Conservation (phyloP, 179 eudicot genomes). For the Heliamphora pulchella region DNA sequence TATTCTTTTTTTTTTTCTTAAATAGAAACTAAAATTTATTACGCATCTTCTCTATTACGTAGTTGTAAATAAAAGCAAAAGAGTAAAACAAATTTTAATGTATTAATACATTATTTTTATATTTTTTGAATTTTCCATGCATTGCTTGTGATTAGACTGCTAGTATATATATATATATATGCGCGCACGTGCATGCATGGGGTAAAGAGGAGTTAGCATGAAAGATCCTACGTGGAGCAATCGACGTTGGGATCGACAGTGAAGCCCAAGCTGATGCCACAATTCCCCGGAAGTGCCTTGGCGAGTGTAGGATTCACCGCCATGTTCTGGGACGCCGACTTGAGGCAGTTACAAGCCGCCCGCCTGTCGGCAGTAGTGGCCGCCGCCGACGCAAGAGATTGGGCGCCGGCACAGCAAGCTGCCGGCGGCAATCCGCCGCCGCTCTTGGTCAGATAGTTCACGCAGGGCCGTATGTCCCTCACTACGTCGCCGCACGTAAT, state of each 20-base stretch:
- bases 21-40: too few species aligned
- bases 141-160: not conserved
- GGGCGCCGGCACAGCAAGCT: conserved; percentile 30
- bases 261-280: conserved; percentile 30
- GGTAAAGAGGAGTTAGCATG: not conserved
- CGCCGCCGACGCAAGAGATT: conserved; percentile 26
- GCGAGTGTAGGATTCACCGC: conserved; percentile 19
- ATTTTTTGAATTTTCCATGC: not conserved
- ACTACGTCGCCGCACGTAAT: conserved; percentile 31
- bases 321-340: conserved; percentile 21
- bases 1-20: too few species aligned
- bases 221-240: conserved; percentile 30
- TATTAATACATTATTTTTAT: too few species aligned
- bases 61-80: too few species aligned
- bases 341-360: conserved; percentile 34
- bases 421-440: conserved; percentile 30
- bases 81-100: too few species aligned
- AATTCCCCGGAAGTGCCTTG: conserved; percentile 34
- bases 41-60: too few species aligned
- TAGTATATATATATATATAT: not conserved
- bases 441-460: conserved; percentile 21
- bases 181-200: not conserved
- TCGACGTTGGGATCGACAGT: conserved; percentile 34
- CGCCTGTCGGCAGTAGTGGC: conserved; percentile 26
- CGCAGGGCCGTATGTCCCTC: conserved; percentile 29